phyloP scores from a whole-genome alignment of 2,329 filamentous ascomycete species.

The Colletotrichum musae region DNA sequence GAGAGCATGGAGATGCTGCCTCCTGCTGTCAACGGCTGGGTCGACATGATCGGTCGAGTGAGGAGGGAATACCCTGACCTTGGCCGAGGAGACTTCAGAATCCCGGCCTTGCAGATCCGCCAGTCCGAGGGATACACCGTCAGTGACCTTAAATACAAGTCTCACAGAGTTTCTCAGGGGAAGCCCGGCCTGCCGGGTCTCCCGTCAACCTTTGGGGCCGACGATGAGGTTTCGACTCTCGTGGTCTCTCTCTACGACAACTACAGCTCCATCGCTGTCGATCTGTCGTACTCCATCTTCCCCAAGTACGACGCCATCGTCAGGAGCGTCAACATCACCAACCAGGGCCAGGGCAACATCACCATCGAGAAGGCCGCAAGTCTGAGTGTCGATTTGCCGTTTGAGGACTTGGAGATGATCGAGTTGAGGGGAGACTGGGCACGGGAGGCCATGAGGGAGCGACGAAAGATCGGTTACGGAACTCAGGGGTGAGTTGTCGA shows the following conservation, averaged over 20 bases:
- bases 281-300: conserved; percentile 75
- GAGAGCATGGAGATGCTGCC: conserved; percentile 55
- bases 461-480: conserved; percentile 70
- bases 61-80: conserved; percentile 76
- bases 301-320: conserved; percentile 73
- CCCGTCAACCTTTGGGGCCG: conserved; percentile 71
- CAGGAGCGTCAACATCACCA: conserved; percentile 73
- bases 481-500: conserved; percentile 61
- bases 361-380: conserved; percentile 71
- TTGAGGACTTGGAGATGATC: conserved; percentile 73
- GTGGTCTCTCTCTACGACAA: conserved; percentile 72
- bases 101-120: conserved; percentile 72
- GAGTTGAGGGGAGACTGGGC: conserved; percentile 75
- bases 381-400: conserved; percentile 73
- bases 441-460: conserved; percentile 68
- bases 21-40: conserved; percentile 68
- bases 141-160: conserved; percentile 70
- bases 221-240: conserved; percentile 70
- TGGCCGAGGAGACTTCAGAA: conserved; percentile 74
- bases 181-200: conserved; percentile 71
- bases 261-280: conserved; percentile 69
- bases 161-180: conserved; percentile 67
- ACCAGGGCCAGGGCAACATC: conserved; percentile 67
- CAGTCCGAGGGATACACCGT: conserved; percentile 73
- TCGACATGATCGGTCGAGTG: conserved; percentile 60